These are phyloP conservation scores for Phellinidium pouzarii DNA, from an alignment of 1,284 basidiomycete genomes.

Conservation along the genomic window DNA sequence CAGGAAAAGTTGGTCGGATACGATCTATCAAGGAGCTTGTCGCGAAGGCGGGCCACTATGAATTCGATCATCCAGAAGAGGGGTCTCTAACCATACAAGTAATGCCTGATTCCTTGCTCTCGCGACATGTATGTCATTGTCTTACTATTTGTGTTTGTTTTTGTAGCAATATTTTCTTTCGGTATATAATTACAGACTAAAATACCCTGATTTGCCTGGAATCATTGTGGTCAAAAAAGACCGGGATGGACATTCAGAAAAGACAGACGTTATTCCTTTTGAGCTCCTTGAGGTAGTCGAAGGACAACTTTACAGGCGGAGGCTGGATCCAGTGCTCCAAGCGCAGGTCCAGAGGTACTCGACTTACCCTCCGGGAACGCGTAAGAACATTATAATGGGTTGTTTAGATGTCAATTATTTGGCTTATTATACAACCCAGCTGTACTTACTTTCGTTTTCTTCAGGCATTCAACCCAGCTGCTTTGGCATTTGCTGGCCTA, in stretches of 20 bases:
- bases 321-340: conserved; percentile 22
- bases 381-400: conserved; percentile 18
- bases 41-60: conserved; percentile 25
- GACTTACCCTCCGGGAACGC: conserved; percentile 21
- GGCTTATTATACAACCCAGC: background rate
- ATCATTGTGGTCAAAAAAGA: conserved; percentile 18
- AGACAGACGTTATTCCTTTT: conserved; percentile 23
- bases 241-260: conserved; percentile 13
- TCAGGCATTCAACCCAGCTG: conserved; percentile 4
- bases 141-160: background rate
- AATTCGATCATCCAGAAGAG: conserved; percentile 29
- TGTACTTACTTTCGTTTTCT: background rate
- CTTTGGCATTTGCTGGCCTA: conserved; percentile 1
- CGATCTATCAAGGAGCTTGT: conserved; percentile 28
- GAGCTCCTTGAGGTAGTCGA: conserved; percentile 24
- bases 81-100: conserved; percentile 25
- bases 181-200: conserved; percentile 17
- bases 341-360: conserved; percentile 24
- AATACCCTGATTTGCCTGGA: conserved; percentile 20
- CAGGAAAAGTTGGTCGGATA: conserved; percentile 17
- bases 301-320: conserved; percentile 25
- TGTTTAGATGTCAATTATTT: conserved; percentile 6
- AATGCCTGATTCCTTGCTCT: background rate
- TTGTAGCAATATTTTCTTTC: conserved; percentile 30
- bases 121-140: background rate